Percentiles rank a stretch among this genome's conserved stretches.
Conservation (phyloP, 2,329 filamentous ascomycete species). For the Fonsecaea pedrosoi region DNA sequence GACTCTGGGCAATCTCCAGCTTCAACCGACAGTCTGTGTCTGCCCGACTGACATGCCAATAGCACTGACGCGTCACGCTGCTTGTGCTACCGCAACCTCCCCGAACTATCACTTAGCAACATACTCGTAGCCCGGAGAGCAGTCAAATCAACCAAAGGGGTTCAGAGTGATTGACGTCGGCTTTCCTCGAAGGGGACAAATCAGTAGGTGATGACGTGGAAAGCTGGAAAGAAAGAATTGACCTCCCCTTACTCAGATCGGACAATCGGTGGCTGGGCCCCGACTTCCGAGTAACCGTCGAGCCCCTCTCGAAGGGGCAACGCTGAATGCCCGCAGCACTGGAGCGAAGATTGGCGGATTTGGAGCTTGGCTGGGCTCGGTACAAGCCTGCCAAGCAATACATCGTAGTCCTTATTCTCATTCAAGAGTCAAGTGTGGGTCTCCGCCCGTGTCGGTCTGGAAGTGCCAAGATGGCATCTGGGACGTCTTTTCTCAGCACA, state of each 20-base stretch:
- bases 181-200: background rate
- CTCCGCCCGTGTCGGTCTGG: background rate
- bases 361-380: background rate
- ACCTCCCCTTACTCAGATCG: slow-evolving; percentile 13
- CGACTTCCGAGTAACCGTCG: slow-evolving; percentile 19
- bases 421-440: background rate
- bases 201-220: slow-evolving; percentile 12
- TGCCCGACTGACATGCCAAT: slow-evolving; percentile 5
- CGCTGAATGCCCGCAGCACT: slow-evolving; percentile 5
- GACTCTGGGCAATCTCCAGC: slow-evolving; percentile 9
- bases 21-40: background rate
- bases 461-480: background rate
- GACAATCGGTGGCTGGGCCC: slow-evolving; percentile 16
- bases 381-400: slow-evolving; percentile 9
- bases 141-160: background rate
- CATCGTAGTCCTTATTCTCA: slow-evolving; percentile 1
- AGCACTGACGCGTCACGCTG: background rate
- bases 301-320: background rate
- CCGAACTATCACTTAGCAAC: background rate
- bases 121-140: background rate
- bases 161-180: background rate
- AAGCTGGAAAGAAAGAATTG: background rate
- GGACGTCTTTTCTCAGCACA: background rate
- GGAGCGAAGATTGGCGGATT: slow-evolving; percentile 20
- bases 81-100: slow-evolving; percentile 9